Conservation (phyloP, 257 asterid species). For the Solanum chmielewskii region DNA sequence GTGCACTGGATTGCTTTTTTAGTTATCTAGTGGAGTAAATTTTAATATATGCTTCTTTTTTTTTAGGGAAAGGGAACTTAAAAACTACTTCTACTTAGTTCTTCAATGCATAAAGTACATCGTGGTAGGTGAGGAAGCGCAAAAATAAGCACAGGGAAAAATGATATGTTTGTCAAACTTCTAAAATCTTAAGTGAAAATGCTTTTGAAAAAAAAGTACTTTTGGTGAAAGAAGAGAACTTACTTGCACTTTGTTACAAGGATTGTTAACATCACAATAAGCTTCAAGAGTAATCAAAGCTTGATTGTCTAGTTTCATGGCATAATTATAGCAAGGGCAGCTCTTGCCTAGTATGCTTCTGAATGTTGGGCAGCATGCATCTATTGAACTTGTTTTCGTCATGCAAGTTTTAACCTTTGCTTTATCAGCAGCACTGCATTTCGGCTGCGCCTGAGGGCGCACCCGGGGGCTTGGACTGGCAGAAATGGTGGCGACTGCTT, state of each 20-base stretch:
- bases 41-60: background rate
- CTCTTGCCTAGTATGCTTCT: background rate
- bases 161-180: background rate
- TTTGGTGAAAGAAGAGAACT: background rate
- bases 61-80: background rate
- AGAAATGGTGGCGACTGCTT: background rate
- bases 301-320: background rate
- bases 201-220: background rate
- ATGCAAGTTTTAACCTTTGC: background rate
- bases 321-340: background rate
- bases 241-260: background rate
- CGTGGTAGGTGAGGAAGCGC: background rate
- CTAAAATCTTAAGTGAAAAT: background rate
- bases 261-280: background rate
- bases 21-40: background rate
- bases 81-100: background rate
- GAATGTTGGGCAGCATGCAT: background rate
- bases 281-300: background rate
- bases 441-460: no score
- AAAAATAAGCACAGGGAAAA: background rate
- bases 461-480: background rate
- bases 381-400: background rate
- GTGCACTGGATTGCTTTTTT: rapidly evolving
- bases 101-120: background rate
- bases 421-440: background rate